A percentile compares a stretch with the other conserved stretches of the same genome.
These are phyloP conservation scores for Pythium brassicae DNA, from an alignment of 352 stramenopile species.

Conservation along the genomic window DNA sequence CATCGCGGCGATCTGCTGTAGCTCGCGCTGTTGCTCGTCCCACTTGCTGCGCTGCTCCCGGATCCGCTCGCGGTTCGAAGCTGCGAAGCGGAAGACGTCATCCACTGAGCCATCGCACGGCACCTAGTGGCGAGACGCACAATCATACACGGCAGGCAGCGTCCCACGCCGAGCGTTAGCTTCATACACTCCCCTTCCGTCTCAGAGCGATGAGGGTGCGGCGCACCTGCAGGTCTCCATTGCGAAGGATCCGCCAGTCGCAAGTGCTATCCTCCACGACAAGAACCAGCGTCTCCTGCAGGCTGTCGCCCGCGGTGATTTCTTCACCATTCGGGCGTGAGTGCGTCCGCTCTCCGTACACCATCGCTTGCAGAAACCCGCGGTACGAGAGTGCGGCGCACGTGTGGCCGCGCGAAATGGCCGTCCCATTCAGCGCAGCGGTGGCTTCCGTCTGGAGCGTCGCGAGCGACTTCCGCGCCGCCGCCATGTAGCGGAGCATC, in stretches of 20 bases:
- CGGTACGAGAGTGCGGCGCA: constrained; percentile 51
- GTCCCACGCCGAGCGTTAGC: too few relatives aligned
- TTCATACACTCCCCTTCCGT: neutral
- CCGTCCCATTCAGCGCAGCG: constrained; percentile 24
- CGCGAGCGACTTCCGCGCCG: constrained; percentile 24
- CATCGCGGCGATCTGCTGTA: constrained; percentile 26
- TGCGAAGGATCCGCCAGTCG: constrained; percentile 36
- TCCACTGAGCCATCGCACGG: constrained; percentile 23
- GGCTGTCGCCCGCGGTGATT: constrained; percentile 7
- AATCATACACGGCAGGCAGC: too few relatives aligned
- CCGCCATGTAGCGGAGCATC: constrained; percentile 48
- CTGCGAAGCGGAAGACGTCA: constrained; percentile 21
- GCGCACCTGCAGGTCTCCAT: constrained; percentile 31
- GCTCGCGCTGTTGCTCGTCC: constrained; percentile 28
- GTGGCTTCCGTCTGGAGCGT: constrained; percentile 31
- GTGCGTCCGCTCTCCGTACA: constrained; percentile 4
- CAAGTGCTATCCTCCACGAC: constrained; percentile 40
- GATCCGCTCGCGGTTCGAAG: constrained; percentile 21
- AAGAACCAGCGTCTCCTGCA: constrained; percentile 35
- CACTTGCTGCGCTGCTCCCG: constrained; percentile 18
- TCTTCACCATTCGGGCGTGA: too few relatives aligned
- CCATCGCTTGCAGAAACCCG: constrained; percentile 44
- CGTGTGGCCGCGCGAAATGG: constrained; percentile 36
- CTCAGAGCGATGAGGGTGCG: neutral
- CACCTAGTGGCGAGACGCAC: too few relatives aligned